Evolutionary conservation across 2,329 filamentous ascomycete genomes (phyloP).

Genomic region (Neonectria neomacrospora): DNA sequence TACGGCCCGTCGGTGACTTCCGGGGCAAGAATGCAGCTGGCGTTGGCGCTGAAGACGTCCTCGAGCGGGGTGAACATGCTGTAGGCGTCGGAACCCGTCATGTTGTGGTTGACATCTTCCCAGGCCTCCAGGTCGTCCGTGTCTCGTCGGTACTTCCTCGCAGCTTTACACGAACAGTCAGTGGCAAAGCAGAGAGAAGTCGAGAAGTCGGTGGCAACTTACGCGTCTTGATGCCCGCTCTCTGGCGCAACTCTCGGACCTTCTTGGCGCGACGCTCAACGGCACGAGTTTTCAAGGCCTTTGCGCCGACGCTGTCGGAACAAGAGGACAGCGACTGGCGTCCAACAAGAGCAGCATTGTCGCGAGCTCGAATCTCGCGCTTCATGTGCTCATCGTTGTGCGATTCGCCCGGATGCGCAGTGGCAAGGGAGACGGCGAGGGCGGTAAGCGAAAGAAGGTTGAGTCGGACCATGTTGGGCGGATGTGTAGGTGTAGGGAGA

Average conservation of each 20-base stretch:
- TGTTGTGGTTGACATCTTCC: conserved; percentile 28
- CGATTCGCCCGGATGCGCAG: conserved; percentile 20
- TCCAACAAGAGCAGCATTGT: conserved; percentile 23
- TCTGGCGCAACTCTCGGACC: conserved; percentile 19
- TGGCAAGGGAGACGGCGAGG: conserved; percentile 11
- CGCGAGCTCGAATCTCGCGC: conserved; percentile 21
- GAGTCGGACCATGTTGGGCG: conserved; percentile 2
- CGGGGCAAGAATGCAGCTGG: conserved; percentile 27
- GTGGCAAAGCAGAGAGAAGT: background rate
- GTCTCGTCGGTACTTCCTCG: conserved; percentile 29
- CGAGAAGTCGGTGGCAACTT: background rate
- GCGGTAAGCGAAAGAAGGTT: conserved; percentile 7
- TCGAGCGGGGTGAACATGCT: conserved; percentile 23
- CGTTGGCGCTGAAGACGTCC: conserved; percentile 22
- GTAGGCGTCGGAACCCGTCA: conserved; percentile 7
- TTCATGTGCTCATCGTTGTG: conserved; percentile 23
- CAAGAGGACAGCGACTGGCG: conserved; percentile 17
- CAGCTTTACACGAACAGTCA: background rate
- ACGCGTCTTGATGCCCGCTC: conserved; percentile 20
- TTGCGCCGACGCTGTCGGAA: conserved; percentile 3
- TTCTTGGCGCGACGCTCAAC: conserved; percentile 19
- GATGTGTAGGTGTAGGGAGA: too few relatives aligned
- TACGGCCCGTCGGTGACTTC: conserved; percentile 23
- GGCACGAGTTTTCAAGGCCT: conserved; percentile 13
- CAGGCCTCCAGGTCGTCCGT: conserved; percentile 19